These are phyloP conservation scores for Fusarium sp. DNA, from an alignment of 2,329 filamentous ascomycete genomes.

Conservation along the genomic window DNA sequence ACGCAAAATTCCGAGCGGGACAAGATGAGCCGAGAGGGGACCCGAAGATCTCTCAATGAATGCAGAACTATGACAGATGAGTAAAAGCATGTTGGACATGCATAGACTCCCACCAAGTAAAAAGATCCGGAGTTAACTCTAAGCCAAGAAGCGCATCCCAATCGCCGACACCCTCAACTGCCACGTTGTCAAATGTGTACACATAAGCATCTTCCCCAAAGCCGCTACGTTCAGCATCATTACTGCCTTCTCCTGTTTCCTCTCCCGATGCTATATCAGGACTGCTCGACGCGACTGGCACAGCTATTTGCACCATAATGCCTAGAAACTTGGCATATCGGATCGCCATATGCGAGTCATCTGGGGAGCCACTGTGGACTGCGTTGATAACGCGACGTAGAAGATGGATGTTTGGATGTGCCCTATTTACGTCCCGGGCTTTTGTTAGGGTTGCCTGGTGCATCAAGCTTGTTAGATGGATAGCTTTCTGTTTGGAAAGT, in stretches of 20 bases:
- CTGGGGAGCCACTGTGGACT: not conserved
- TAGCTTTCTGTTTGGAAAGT: no score
- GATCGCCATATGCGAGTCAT: not conserved
- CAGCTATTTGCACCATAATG: not conserved
- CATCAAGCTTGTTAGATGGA: not conserved
- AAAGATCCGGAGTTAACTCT: not conserved
- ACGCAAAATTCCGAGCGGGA: no score
- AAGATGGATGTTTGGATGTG: not conserved
- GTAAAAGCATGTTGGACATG: no score
- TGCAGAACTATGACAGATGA: no score
- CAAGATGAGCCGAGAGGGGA: no score
- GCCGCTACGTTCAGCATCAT: not conserved
- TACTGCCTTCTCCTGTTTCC: not conserved
- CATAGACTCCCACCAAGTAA: not conserved
- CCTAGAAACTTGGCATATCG: not conserved
- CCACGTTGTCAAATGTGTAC: no score
- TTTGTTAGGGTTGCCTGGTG: not conserved
- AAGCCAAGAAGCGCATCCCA: not conserved
- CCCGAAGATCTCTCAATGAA: no score
- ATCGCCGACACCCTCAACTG: not conserved
- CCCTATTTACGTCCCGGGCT: not conserved
- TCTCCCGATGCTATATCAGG: not conserved
- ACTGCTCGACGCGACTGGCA: not conserved
- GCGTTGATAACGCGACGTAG: not conserved
- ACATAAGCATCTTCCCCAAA: no score